Conservation (phyloP, 2,329 filamentous ascomycete genomes). For the Nannizzia gypsea region DNA sequence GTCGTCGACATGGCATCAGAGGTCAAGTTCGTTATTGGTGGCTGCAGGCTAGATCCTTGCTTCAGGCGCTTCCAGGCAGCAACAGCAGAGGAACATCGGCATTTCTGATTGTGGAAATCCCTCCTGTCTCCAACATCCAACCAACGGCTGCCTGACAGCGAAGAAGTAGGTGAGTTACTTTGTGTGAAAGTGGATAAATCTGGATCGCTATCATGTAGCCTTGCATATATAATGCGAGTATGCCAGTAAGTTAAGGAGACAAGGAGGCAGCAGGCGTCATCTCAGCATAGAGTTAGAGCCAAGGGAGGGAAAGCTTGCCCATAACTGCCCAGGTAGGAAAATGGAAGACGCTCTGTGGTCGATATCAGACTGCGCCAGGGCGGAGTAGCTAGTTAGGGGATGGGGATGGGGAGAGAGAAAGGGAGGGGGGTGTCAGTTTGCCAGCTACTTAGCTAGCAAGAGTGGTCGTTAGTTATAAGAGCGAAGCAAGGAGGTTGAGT, state of each 20-base stretch:
- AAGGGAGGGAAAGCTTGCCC: neutral
- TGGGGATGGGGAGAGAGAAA: too few species aligned
- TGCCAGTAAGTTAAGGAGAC: too few species aligned
- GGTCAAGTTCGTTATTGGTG: neutral
- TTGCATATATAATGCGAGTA: neutral
- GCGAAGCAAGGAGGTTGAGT: too few species aligned
- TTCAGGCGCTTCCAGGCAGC: neutral
- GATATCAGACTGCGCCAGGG: neutral
- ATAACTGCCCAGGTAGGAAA: slow-evolving; percentile 1
- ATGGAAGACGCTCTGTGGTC: neutral
- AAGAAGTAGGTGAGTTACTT: neutral
- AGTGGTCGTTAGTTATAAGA: too few species aligned
- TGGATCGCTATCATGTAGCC: neutral
- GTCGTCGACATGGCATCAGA: neutral
- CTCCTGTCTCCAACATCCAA: neutral
- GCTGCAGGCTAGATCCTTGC: neutral
- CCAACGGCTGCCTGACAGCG: neutral
- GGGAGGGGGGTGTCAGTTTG: too few species aligned
- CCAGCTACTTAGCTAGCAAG: too few species aligned
- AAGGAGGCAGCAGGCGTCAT: too few species aligned
- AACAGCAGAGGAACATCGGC: neutral
- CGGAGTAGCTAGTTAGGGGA: neutral
- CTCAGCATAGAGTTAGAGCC: neutral
- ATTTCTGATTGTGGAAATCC: neutral
- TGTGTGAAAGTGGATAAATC: neutral